These are phyloP conservation scores for Myriosclerotinia duriaeana DNA, from an alignment of 2,329 filamentous ascomycete species.

Conservation along the genomic window DNA sequence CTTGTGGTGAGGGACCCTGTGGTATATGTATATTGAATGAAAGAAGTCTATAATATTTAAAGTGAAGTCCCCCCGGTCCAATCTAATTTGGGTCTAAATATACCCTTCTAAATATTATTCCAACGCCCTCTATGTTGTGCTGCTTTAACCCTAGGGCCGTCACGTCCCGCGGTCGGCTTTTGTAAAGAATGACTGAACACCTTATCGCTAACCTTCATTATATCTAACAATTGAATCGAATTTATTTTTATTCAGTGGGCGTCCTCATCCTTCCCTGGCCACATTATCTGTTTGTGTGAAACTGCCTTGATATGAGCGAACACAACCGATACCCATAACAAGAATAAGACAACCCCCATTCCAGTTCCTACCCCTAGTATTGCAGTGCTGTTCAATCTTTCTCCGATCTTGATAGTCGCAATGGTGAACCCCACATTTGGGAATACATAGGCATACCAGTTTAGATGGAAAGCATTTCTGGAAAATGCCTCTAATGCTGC, in stretches of 20 bases:
- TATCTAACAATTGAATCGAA: not conserved
- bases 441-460: slow-evolving; percentile 65
- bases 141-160: not conserved
- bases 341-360: slow-evolving; percentile 49
- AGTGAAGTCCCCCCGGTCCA: slow-evolving; percentile 11
- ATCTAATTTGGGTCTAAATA: not conserved
- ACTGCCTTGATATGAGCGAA: slow-evolving; percentile 38
- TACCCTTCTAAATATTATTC: slow-evolving; percentile 3
- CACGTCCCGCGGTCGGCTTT: slow-evolving; percentile 11
- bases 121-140: slow-evolving; percentile 11
- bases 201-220: slow-evolving; percentile 4
- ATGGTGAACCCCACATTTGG: slow-evolving; percentile 61
- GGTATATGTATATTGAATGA: slow-evolving; percentile 17
- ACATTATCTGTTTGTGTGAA: slow-evolving; percentile 39
- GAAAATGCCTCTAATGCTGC: slow-evolving; percentile 40
- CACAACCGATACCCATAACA: slow-evolving; percentile 38
- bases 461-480: slow-evolving; percentile 57
- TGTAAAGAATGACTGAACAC: slow-evolving; percentile 19
- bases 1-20: slow-evolving; percentile 23
- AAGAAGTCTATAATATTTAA: slow-evolving; percentile 14
- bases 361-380: slow-evolving; percentile 51
- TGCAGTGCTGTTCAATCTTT: slow-evolving; percentile 47
- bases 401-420: slow-evolving; percentile 55
- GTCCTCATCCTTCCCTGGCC: slow-evolving; percentile 43
- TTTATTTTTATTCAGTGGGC: slow-evolving; percentile 28